A percentile compares a stretch with the other conserved stretches of the same genome.
Conservation (phyloP, 257 asterid species). For the Mitragyna speciosa region DNA sequence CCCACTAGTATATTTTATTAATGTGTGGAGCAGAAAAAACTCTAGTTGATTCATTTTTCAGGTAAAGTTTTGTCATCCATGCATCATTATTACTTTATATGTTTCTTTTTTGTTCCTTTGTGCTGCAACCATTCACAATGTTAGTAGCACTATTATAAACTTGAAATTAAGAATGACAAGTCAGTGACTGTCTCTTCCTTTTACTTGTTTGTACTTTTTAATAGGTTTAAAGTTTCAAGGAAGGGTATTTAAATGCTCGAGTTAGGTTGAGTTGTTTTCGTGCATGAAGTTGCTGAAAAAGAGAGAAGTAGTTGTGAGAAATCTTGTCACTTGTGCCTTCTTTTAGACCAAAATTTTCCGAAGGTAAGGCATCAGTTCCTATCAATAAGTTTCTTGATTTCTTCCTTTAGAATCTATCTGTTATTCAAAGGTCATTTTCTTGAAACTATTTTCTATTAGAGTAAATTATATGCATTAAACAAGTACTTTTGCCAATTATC, state of each 20-base stretch:
- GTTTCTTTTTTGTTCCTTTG: not conserved
- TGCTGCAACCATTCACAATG: not conserved
- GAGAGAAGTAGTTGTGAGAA: not conserved
- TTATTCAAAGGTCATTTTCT: not conserved
- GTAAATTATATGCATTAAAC: too few species aligned
- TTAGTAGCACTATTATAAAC: not conserved
- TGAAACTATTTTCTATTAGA: not conserved
- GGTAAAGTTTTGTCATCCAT: not conserved
- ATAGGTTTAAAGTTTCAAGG: not conserved
- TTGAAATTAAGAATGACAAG: not conserved
- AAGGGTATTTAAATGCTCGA: constrained; percentile 7
- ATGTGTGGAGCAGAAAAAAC: not conserved
- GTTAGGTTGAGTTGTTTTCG: not conserved
- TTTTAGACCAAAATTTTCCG: not conserved
- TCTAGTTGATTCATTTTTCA: not conserved
- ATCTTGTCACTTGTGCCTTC: not conserved
- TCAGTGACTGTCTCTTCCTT: not conserved
- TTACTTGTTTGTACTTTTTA: not conserved
- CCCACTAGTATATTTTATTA: too few species aligned
- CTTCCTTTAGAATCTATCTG: not conserved
- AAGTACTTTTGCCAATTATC: not conserved
- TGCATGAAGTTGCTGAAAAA: not conserved
- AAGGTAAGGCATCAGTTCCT: not conserved
- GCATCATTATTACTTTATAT: constrained; percentile 1
- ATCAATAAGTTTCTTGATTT: not conserved